Conservation (phyloP, 352 stramenopile species). For the Phytophthora podocarpi region DNA sequence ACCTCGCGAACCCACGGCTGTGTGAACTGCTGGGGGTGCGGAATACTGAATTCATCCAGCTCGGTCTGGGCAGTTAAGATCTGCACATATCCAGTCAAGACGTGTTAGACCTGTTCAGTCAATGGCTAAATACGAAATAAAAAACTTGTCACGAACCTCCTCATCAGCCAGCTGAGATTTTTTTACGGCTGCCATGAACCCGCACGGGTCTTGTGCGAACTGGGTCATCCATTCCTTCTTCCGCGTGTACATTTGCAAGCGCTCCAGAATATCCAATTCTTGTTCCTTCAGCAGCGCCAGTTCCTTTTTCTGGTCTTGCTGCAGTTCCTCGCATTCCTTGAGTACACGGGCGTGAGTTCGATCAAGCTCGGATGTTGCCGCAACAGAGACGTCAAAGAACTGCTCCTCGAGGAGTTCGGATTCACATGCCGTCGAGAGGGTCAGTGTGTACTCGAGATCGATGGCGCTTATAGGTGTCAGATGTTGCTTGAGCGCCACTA, state of each 20-base stretch:
- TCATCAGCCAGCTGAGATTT: conserved; percentile 67
- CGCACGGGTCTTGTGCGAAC: conserved; percentile 66
- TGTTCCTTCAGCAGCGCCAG: conserved; percentile 61
- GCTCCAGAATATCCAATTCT: conserved; percentile 55
- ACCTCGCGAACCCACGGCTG: conserved; percentile 74
- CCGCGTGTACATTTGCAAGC: conserved; percentile 47
- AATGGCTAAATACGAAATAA: too few relatives aligned
- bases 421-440: conserved; percentile 34
- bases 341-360: conserved; percentile 40
- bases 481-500: conserved; percentile 71
- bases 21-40: conserved; percentile 62
- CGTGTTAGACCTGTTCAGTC: too few relatives aligned
- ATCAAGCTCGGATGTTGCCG: conserved; percentile 55
- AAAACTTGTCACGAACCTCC: conserved; percentile 35
- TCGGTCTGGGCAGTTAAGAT: conserved; percentile 60
- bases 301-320: conserved; percentile 73
- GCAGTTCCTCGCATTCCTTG: conserved; percentile 63
- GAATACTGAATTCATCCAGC: conserved; percentile 65
- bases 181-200: conserved; percentile 64
- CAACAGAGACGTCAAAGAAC: conserved; percentile 68
- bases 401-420: conserved; percentile 51
- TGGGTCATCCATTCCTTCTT: conserved; percentile 78
- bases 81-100: conserved; percentile 16
- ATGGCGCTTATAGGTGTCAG: conserved; percentile 57
- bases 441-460: conserved; percentile 69